Evolutionary conservation across 1,284 basidiomycete genomes (phyloP), one percentile per base, ranked within the genome.

Genomic region (Inonotus obliquus): DNA sequence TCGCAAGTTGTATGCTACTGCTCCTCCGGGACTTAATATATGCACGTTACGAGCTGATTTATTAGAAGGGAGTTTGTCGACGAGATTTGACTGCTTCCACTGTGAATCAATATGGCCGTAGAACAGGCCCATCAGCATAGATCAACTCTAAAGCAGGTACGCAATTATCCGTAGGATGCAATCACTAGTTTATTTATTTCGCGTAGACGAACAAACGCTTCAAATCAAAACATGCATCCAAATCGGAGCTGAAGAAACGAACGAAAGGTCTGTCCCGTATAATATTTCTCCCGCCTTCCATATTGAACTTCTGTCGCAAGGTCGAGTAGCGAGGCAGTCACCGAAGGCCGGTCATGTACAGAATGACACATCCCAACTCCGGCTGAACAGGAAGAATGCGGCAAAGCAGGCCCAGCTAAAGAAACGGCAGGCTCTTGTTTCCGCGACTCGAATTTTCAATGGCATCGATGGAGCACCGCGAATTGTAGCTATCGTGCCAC

Each of bases 161-260:
- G 77, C 54, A n/a, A 3, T 45, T 35, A 1, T 25, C 21, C 19
- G 11, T 21, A 10, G n/a, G 7, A 25, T 29, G 14, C 0, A 47
- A 14, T 2, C 62, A 10, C 4, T 14, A 2, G 51, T 25, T 63
- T 51, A 62, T 57, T 3, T 32, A 47, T 21, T 60, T 4, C 54
- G 21, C 48, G 5, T 54, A 94, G 91, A 78, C 84, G 78, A 96
- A 97, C 74, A 97, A 97, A 72, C 66, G 82, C 1, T 96, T 92
- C 81, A 96, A 96, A 73, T 92, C 91, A 0, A 90, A 87, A 70
- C 93, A 97, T 79, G 83, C 93, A 0, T 84, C 91, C 4, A 96
- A 96, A 74, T 85, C 86, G 7, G 81, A 88, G 0, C 70, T 94
- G 51, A 94, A 91, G 72, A 88, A 92, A 48, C 82, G 83, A 45